Evolutionary conservation across 2,329 filamentous ascomycete species (phyloP).

Genomic region (Metarhizium sp.): DNA sequence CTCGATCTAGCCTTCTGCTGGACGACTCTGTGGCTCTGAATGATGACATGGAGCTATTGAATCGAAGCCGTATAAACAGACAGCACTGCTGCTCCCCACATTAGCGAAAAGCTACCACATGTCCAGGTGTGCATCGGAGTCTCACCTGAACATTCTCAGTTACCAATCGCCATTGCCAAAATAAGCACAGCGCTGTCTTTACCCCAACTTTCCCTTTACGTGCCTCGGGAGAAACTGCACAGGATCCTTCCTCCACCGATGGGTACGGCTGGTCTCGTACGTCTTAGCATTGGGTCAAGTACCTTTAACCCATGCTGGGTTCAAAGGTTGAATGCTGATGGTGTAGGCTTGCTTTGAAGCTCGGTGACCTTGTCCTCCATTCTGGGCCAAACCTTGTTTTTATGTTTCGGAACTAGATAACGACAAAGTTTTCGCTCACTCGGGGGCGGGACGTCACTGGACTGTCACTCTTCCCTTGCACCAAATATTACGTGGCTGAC

Average conservation of each 20-base stretch:
- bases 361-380: neutral
- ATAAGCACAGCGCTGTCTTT: no score
- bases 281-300: no score
- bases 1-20: neutral
- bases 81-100: neutral
- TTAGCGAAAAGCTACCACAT: neutral
- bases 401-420: neutral
- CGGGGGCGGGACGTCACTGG: neutral
- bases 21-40: neutral
- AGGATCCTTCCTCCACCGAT: neutral
- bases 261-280: no score
- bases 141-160: neutral
- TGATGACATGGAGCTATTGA: neutral
- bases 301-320: neutral
- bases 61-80: neutral
- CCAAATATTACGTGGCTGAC: neutral
- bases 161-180: neutral
- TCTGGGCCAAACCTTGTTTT: neutral
- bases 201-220: neutral
- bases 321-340: neutral
- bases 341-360: neutral
- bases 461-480: neutral
- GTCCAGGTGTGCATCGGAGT: neutral
- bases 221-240: no score
- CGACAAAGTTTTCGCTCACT: neutral